Evolutionary conservation across 768 basidiomycete genomes (phyloP).

Genomic region (Tylopilus cervinicoccineus): DNA sequence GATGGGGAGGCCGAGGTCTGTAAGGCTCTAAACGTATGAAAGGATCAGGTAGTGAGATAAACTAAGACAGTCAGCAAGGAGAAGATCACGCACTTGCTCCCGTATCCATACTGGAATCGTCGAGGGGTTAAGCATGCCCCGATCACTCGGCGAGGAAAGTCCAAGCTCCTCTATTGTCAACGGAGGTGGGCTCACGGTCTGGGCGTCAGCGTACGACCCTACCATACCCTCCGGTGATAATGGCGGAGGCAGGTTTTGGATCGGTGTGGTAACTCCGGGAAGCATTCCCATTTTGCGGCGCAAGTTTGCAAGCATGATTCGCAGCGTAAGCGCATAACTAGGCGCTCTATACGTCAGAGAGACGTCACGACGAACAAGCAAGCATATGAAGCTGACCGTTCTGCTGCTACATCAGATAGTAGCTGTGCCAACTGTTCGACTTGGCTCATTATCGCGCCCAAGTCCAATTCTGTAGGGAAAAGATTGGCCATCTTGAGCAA

Average conservation of each 20-base stretch:
- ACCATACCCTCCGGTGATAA: slow-evolving; percentile 56
- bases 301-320: slow-evolving; percentile 91
- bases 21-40: slow-evolving; percentile 57
- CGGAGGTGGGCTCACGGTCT: slow-evolving; percentile 48
- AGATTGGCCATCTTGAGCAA: slow-evolving; percentile 92
- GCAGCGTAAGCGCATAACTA: slow-evolving; percentile 85
- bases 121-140: slow-evolving; percentile 68
- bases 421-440: slow-evolving; percentile 90
- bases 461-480: slow-evolving; percentile 81
- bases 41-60: not conserved
- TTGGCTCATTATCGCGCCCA: slow-evolving; percentile 70
- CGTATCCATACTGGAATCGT: slow-evolving; percentile 90
- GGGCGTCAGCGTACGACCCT: slow-evolving; percentile 50
- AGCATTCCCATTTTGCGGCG: slow-evolving; percentile 79
- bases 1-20: slow-evolving; percentile 86
- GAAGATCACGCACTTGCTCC: slow-evolving; percentile 64
- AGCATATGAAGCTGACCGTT: slow-evolving; percentile 49
- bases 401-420: slow-evolving; percentile 89
- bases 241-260: slow-evolving; percentile 50
- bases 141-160: slow-evolving; percentile 63
- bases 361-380: not conserved
- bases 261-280: slow-evolving; percentile 44
- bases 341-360: slow-evolving; percentile 10
- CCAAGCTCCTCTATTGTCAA: slow-evolving; percentile 87
- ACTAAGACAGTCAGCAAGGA: not conserved